A percentile compares a stretch with the other conserved stretches of the same genome.
Conservation (phyloP, 192 early-diverging fungal genomes). For the Linnemannia elongata region DNA sequence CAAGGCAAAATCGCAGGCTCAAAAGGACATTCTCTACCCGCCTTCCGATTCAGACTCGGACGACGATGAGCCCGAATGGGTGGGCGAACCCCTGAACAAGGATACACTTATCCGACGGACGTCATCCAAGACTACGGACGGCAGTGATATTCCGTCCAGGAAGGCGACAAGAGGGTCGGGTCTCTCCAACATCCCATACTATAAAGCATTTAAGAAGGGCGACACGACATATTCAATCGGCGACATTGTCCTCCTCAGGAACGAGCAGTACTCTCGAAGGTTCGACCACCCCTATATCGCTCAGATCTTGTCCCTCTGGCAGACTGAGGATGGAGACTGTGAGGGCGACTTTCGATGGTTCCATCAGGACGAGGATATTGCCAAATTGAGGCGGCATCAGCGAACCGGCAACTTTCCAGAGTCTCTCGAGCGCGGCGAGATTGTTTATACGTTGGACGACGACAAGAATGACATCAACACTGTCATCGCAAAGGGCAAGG, state of each 20-base stretch:
- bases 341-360: slow-evolving; percentile 70
- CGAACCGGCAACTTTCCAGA: slow-evolving; percentile 39
- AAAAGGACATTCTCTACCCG: slow-evolving; percentile 14
- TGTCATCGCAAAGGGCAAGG: slow-evolving; percentile 48
- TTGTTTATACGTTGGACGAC: slow-evolving; percentile 48
- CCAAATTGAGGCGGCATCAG: slow-evolving; percentile 28
- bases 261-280: slow-evolving; percentile 36
- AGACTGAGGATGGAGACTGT: slow-evolving; percentile 65
- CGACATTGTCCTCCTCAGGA: slow-evolving; percentile 49
- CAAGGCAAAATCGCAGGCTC: slow-evolving; percentile 16
- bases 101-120: slow-evolving; percentile 21
- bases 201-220: slow-evolving; percentile 58
- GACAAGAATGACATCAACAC: slow-evolving; percentile 48
- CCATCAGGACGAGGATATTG: slow-evolving; percentile 59
- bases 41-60: slow-evolving; percentile 40
- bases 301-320: slow-evolving; percentile 67
- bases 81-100: slow-evolving; percentile 48
- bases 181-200: slow-evolving; percentile 69
- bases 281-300: slow-evolving; percentile 62
- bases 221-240: slow-evolving; percentile 54
- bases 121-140: neutral
- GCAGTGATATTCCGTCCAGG: slow-evolving; percentile 27
- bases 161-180: slow-evolving; percentile 70
- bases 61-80: slow-evolving; percentile 32
- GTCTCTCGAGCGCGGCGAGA: slow-evolving; percentile 48